phyloP scores from a whole-genome alignment of 352 stramenopile species.

The Phytophthora constricta region DNA sequence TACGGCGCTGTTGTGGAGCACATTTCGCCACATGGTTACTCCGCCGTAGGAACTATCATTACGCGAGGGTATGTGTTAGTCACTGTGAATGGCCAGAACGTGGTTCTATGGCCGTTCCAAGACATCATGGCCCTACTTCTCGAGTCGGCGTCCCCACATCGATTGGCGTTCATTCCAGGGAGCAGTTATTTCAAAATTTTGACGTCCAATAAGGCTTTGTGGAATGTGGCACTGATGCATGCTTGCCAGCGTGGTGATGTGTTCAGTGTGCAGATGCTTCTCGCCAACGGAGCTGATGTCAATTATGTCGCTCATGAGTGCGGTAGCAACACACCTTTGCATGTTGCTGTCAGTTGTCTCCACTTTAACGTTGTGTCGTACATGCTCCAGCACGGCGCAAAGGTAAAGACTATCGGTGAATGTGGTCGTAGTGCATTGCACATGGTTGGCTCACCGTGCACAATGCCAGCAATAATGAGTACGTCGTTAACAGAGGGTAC shows the following conservation, averaged over 20 bases:
- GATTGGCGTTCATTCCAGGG: constrained; percentile 85
- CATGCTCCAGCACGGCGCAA: constrained; percentile 85
- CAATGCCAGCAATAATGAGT: constrained; percentile 54
- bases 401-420: constrained; percentile 76
- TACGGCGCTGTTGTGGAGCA: constrained; percentile 84
- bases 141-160: constrained; percentile 72
- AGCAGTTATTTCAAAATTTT: constrained; percentile 90
- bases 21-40: constrained; percentile 78
- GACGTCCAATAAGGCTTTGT: constrained; percentile 86
- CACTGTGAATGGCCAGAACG: constrained; percentile 87
- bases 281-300: constrained; percentile 87
- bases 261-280: constrained; percentile 87
- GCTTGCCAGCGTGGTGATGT: constrained; percentile 86
- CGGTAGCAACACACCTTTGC: constrained; percentile 79
- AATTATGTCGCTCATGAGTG: constrained; percentile 89
- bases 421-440: constrained; percentile 76
- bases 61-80: constrained; percentile 82
- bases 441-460: constrained; percentile 78
- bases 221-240: constrained; percentile 90
- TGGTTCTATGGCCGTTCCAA: constrained; percentile 85
- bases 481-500: constrained; percentile 31
- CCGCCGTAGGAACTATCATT: constrained; percentile 75
- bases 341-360: constrained; percentile 79
- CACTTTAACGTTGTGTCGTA: constrained; percentile 91
- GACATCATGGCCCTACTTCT: constrained; percentile 73